phyloP scores from a whole-genome alignment of 306 rosid species.

The Trifolium repens region DNA sequence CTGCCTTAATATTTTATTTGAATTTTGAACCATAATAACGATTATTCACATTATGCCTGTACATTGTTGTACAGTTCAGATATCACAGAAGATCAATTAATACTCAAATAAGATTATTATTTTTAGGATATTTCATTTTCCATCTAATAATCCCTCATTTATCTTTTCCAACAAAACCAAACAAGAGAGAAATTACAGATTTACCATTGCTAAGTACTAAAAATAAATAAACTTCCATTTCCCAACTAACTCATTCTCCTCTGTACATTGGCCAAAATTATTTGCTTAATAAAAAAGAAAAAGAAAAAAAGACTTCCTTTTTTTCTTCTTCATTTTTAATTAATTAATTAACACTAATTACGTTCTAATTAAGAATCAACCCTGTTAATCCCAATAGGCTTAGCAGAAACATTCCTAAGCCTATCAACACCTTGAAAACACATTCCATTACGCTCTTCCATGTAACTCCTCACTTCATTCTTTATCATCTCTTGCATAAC shows the following conservation, averaged over 20 bases:
- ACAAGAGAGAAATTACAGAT: conserved; percentile 20
- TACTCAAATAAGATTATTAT: conserved; percentile 15
- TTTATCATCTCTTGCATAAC: conserved; percentile 95
- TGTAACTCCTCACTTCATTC: conserved; percentile 84
- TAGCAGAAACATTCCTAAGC: conserved; percentile 63
- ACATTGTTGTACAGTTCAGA: not conserved
- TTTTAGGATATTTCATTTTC: conserved; percentile 34
- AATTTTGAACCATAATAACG: conserved; percentile 2
- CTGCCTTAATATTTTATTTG: not conserved
- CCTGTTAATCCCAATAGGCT: conserved; percentile 64
- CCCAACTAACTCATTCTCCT: conserved; percentile 35
- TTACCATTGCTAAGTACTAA: conserved; percentile 17
- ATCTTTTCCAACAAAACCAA: not conserved
- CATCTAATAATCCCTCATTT: conserved; percentile 2
- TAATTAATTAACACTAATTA: conserved; percentile 26
- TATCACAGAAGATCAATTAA: conserved; percentile 16
- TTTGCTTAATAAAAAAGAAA: conserved; percentile 45
- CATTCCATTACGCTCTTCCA: conserved; percentile 60
- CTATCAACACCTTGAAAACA: conserved; percentile 57
- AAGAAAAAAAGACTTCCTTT: conserved; percentile 20
- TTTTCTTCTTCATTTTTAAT: not conserved
- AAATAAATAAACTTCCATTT: conserved; percentile 23
- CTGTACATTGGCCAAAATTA: conserved; percentile 75
- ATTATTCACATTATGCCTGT: conserved; percentile 14
- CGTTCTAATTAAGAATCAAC: conserved; percentile 43